Evolutionary conservation across 1,284 basidiomycete genomes (phyloP).

Genomic region (Ceratobasidium sp.): DNA sequence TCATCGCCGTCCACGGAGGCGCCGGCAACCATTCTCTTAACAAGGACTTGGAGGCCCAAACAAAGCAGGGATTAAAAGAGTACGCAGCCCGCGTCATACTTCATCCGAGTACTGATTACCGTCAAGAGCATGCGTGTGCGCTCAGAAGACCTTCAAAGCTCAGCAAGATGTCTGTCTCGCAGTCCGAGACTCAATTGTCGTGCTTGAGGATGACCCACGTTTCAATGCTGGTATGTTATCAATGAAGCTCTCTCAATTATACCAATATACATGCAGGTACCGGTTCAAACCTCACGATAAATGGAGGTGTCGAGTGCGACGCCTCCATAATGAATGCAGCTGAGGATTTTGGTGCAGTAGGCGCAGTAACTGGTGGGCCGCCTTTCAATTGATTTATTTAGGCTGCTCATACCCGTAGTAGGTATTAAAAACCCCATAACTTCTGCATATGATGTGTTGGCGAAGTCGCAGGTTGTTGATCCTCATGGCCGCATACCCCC

Average conservation of each 20-base stretch:
- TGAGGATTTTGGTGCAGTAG: slow-evolving; percentile 74
- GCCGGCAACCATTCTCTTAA: slow-evolving; percentile 68
- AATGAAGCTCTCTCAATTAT: background rate
- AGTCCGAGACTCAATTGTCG: slow-evolving; percentile 66
- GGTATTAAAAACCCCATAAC: slow-evolving; percentile 77
- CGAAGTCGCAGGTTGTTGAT: slow-evolving; percentile 65
- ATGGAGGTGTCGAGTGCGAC: slow-evolving; percentile 80
- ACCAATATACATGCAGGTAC: slow-evolving; percentile 60
- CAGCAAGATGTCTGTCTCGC: slow-evolving; percentile 59
- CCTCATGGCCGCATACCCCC: slow-evolving; percentile 75
- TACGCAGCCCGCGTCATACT: slow-evolving; percentile 54
- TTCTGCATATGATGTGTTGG: slow-evolving; percentile 68
- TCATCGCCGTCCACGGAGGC: slow-evolving; percentile 70
- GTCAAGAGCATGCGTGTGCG: slow-evolving; percentile 64
- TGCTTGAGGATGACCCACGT: slow-evolving; percentile 70
- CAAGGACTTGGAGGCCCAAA: slow-evolving; percentile 60
- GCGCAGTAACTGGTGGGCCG: slow-evolving; percentile 71
- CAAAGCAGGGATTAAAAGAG: slow-evolving; percentile 69
- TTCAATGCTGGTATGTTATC: slow-evolving; percentile 72
- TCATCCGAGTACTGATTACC: slow-evolving; percentile 1
- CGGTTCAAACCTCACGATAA: slow-evolving; percentile 78
- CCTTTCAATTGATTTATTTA: background rate
- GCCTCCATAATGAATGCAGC: slow-evolving; percentile 75
- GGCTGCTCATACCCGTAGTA: slow-evolving; percentile 51
- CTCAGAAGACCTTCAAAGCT: slow-evolving; percentile 53